Conservation (phyloP, 2,329 filamentous ascomycete species). For the Aspergillus ibericus region DNA sequence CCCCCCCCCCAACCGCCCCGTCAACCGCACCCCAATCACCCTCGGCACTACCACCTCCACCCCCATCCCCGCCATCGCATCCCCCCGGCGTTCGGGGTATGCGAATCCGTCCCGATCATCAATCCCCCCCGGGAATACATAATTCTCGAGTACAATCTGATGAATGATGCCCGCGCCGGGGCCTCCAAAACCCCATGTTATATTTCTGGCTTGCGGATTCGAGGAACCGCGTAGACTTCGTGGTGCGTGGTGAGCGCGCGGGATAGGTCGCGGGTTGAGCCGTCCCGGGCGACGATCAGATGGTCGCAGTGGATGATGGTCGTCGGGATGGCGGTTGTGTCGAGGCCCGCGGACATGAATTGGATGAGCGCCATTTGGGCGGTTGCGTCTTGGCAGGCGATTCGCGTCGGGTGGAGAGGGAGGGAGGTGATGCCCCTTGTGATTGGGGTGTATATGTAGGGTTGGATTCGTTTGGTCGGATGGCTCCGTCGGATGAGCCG, state of each 20-base stretch:
- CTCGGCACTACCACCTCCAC: constrained; percentile 95
- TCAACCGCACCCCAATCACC: constrained; percentile 18
- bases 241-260: neutral
- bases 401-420: neutral
- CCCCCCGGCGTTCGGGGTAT: constrained; percentile 92
- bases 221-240: neutral
- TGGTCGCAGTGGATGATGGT: neutral
- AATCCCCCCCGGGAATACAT: neutral
- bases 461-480: neutral
- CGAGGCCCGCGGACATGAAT: neutral
- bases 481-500: neutral
- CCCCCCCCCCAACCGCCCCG: constrained; percentile 47
- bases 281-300: neutral
- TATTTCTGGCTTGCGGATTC: neutral
- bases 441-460: too few relatives aligned
- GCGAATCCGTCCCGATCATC: constrained; percentile 85
- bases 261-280: neutral
- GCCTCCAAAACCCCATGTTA: neutral
- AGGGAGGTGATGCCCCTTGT: too few relatives aligned
- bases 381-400: neutral
- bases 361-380: neutral
- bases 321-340: neutral
- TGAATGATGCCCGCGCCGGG: neutral
- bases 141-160: neutral
- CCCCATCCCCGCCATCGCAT: constrained; percentile 91